Percentiles rank a stretch among this genome's conserved stretches.
Evolutionary conservation across 2,329 filamentous ascomycete genomes (phyloP).

Genomic region (Dryadomyces quercivorus): DNA sequence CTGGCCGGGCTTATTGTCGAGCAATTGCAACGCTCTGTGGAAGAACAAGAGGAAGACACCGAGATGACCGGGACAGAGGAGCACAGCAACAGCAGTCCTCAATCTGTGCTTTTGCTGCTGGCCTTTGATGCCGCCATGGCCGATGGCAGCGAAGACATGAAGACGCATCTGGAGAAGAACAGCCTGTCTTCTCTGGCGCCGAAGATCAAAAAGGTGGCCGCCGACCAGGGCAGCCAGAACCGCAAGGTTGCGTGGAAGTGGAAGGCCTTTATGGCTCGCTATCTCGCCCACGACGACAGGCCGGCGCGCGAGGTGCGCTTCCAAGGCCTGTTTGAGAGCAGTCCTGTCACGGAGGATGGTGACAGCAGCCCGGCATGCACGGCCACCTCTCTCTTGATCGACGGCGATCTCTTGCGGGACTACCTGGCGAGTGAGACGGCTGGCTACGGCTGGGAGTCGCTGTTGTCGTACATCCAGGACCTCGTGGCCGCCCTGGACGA

Average conservation of each 20-base stretch:
- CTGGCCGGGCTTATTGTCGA: constrained; percentile 2
- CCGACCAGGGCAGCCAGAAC: constrained; percentile 11
- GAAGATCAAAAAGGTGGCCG: constrained; percentile 12
- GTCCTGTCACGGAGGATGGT: not conserved
- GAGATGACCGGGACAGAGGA: not conserved
- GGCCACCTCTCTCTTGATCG: constrained; percentile 20
- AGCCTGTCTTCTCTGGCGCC: not conserved
- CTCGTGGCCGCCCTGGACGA: constrained; percentile 22
- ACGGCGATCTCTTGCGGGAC: constrained; percentile 15
- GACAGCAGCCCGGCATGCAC: not conserved
- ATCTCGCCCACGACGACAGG: constrained; percentile 21
- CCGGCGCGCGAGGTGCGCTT: constrained; percentile 22
- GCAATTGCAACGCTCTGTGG: constrained; percentile 1
- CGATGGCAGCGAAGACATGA: constrained; percentile 10
- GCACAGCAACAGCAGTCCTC: not conserved
- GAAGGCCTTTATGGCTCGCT: constrained; percentile 28
- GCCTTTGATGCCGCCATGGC: constrained; percentile 14
- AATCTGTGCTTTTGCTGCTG: constrained; percentile 10
- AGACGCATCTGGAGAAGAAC: constrained; percentile 7
- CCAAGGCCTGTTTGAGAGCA: constrained; percentile 9
- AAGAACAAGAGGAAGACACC: constrained; percentile 1
- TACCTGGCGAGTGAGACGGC: constrained; percentile 18
- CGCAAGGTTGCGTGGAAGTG: constrained; percentile 30
- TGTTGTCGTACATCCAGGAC: constrained; percentile 26
- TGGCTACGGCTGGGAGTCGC: constrained; percentile 14